phyloP scores from a whole-genome alignment of 2,329 filamentous ascomycete species.

The Chrysoporthe puriensis region DNA sequence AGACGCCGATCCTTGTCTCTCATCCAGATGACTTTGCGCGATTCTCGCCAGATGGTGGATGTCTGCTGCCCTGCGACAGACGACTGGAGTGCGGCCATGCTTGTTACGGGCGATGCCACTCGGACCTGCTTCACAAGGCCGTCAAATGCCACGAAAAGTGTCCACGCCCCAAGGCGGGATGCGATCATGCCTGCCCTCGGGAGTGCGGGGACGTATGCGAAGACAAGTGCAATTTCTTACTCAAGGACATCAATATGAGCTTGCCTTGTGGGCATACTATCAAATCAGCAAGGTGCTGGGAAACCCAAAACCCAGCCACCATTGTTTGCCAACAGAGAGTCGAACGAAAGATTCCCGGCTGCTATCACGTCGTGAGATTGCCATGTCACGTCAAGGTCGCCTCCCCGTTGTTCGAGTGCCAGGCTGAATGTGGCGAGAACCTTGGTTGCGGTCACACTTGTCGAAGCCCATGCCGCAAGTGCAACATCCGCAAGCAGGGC shows the following conservation, averaged over 20 bases:
- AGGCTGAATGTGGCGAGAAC: conserved; percentile 46
- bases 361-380: conserved; percentile 56
- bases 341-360: conserved; percentile 53
- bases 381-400: conserved; percentile 54
- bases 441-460: conserved; percentile 65
- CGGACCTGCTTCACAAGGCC: conserved; percentile 49
- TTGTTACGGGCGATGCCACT: conserved; percentile 52
- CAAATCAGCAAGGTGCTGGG: conserved; percentile 41
- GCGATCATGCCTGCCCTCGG: conserved; percentile 48
- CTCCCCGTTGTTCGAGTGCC: conserved; percentile 49
- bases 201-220: conserved; percentile 50
- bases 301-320: conserved; percentile 45
- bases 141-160: conserved; percentile 52
- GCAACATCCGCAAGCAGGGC: conserved; percentile 43
- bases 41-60: conserved; percentile 63
- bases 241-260: conserved; percentile 38
- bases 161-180: conserved; percentile 45
- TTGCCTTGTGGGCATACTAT: conserved; percentile 47
- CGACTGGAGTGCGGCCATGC: conserved; percentile 53
- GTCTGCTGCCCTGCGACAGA: conserved; percentile 53
- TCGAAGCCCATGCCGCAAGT: conserved; percentile 50
- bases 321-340: conserved; percentile 56
- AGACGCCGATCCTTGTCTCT: conserved; percentile 48
- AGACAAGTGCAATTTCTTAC: conserved; percentile 39
- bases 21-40: conserved; percentile 57